phyloP scores from a whole-genome alignment of 2,329 filamentous ascomycete species.

The Cryphonectria radicalis region DNA sequence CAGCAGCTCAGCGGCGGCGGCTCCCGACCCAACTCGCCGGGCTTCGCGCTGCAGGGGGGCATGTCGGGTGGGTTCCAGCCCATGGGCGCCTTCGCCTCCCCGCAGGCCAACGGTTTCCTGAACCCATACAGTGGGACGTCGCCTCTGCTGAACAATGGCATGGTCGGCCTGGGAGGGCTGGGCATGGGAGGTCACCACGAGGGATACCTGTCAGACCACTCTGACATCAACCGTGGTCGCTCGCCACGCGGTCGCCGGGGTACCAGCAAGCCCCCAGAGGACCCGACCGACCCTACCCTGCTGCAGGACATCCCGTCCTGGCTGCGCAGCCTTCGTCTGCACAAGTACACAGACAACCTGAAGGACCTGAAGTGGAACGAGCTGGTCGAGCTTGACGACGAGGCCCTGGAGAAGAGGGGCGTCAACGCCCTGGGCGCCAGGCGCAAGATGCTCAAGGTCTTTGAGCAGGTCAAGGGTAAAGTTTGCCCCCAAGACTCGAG shows the following conservation, averaged over 20 bases:
- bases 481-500: slow-evolving; percentile 29
- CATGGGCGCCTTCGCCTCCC: slow-evolving; percentile 78
- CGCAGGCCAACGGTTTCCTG: slow-evolving; percentile 93
- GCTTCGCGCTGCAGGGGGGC: slow-evolving; percentile 73
- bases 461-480: slow-evolving; percentile 87
- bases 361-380: slow-evolving; percentile 98
- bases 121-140: slow-evolving; percentile 81
- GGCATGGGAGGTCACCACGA: slow-evolving; percentile 72
- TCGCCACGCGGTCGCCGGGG: slow-evolving; percentile 91
- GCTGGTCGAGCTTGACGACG: slow-evolving; percentile 87
- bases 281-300: slow-evolving; percentile 87
- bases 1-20: slow-evolving; percentile 58
- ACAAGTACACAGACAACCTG: slow-evolving; percentile 98
- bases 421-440: slow-evolving; percentile 94
- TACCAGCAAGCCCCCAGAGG: slow-evolving; percentile 96
- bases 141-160: slow-evolving; percentile 70
- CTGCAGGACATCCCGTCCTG: slow-evolving; percentile 95
- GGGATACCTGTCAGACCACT: slow-evolving; percentile 92
- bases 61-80: slow-evolving; percentile 53
- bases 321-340: slow-evolving; percentile 90
- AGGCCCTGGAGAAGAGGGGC: slow-evolving; percentile 87
- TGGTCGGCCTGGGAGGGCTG: slow-evolving; percentile 71
- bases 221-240: slow-evolving; percentile 85
- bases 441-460: slow-evolving; percentile 98
- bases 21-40: slow-evolving; percentile 88